Percentiles rank a stretch among this genome's conserved stretches.
Evolutionary conservation across 1,139 yeast genomes (phyloP).

Genomic region (Debaryomycetaceae sp.): DNA sequence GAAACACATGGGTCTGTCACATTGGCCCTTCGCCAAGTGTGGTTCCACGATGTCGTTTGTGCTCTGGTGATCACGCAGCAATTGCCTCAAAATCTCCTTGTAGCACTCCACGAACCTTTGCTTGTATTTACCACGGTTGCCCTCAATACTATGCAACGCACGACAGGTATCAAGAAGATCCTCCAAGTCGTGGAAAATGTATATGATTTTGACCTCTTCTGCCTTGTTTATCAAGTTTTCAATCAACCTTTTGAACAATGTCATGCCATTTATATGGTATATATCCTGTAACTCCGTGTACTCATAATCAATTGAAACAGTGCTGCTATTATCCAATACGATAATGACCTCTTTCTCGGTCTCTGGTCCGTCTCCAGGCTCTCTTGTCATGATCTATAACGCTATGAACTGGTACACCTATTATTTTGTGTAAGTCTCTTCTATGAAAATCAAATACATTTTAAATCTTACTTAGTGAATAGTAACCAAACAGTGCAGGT

Average conservation of each 20-base stretch:
- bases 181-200: slow-evolving; percentile 11
- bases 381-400: not conserved
- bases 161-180: slow-evolving; percentile 1
- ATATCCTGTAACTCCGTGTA: slow-evolving; percentile 12
- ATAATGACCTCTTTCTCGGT: not conserved
- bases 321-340: not conserved
- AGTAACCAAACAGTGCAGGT: not conserved
- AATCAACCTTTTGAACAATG: slow-evolving; percentile 17
- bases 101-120: slow-evolving; percentile 1
- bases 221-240: slow-evolving; percentile 9
- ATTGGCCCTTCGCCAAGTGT: slow-evolving; percentile 11
- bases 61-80: not conserved
- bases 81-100: not conserved
- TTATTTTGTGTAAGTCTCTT: not conserved
- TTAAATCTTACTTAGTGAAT: too few species aligned
- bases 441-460: too few species aligned
- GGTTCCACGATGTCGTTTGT: not conserved
- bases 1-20: slow-evolving; percentile 18
- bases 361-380: not conserved
- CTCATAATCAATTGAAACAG: slow-evolving; percentile 8
- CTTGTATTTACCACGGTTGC: not conserved
- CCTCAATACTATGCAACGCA: not conserved
- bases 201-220: slow-evolving; percentile 10
- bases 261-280: slow-evolving; percentile 19
- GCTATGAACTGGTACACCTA: not conserved